A percentile compares a stretch with the other conserved stretches of the same genome.
phyloP scores from a whole-genome alignment of 1,284 basidiomycete species.

The Rhodotorula sp. region DNA sequence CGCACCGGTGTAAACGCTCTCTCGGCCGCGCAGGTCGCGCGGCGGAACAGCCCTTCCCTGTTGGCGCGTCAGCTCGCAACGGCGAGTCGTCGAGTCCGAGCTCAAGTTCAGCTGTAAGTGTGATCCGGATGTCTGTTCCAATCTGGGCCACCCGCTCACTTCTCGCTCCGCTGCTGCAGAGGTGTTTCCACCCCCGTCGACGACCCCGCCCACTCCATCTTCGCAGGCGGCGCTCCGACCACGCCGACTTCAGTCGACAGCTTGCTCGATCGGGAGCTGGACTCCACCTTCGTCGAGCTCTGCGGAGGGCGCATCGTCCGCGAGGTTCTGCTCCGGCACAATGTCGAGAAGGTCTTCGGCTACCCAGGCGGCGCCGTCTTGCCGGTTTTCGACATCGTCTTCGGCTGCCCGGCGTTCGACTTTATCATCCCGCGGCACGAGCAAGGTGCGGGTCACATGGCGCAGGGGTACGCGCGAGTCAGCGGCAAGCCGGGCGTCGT shows the following conservation, averaged over 20 bases:
- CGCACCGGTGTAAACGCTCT: too few relatives aligned
- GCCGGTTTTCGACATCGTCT: conserved; percentile 98
- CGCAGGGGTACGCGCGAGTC: conserved; percentile 95
- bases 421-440: conserved; percentile 96
- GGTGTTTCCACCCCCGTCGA: too few relatives aligned
- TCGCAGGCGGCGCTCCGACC: background rate
- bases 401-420: conserved; percentile 92
- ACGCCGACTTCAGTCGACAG: background rate
- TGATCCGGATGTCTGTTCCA: too few relatives aligned
- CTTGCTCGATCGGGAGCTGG: conserved; percentile 43
- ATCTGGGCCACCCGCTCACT: too few relatives aligned
- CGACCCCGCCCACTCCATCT: background rate
- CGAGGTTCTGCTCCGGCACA: conserved; percentile 98
- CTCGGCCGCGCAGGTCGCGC: background rate
- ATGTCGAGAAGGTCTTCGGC: conserved; percentile 94
- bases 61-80: background rate
- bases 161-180: too few relatives aligned
- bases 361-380: conserved; percentile 93
- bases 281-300: conserved; percentile 74
- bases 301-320: conserved; percentile 97
- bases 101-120: background rate
- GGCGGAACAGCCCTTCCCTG: background rate
- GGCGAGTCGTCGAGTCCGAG: background rate
- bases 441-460: conserved; percentile 91
- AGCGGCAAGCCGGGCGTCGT: conserved; percentile 96